phyloP scores from a whole-genome alignment of 371 early-diverging fungal species.

The Mucor irregularis region DNA sequence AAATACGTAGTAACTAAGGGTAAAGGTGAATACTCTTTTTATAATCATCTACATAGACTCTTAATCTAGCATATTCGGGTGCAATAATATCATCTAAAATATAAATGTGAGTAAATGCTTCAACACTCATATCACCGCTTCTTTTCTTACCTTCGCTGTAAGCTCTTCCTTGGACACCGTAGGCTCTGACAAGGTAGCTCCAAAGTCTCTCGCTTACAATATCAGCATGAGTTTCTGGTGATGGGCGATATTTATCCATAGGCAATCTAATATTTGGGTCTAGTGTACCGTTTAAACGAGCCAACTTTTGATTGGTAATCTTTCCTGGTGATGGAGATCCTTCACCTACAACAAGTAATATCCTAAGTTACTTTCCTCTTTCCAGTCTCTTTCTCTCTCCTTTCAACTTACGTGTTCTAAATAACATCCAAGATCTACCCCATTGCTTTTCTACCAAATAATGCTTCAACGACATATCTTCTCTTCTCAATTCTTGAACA shows the following conservation, averaged over 20 bases:
- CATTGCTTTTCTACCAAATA: conserved; percentile 45
- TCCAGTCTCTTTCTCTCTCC: no score
- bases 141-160: conserved; percentile 49
- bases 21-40: conserved; percentile 45
- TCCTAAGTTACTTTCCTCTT: neutral
- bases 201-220: conserved; percentile 45
- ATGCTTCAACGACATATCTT: conserved; percentile 43
- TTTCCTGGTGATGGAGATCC: conserved; percentile 41
- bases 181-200: conserved; percentile 35
- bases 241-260: conserved; percentile 46
- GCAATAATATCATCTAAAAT: conserved; percentile 35
- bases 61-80: conserved; percentile 44
- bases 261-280: conserved; percentile 47
- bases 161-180: conserved; percentile 45
- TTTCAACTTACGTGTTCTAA: conserved; percentile 44
- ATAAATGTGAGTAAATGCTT: neutral
- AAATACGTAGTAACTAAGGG: conserved; percentile 19
- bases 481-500: conserved; percentile 45
- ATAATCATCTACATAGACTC: conserved; percentile 45
- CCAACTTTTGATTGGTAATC: conserved; percentile 37
- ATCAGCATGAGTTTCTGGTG: conserved; percentile 50
- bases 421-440: conserved; percentile 48
- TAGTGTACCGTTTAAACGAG: conserved; percentile 37
- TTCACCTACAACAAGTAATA: conserved; percentile 27
- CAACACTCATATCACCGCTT: no score